Evolutionary conservation across 2,329 filamentous ascomycete species (phyloP).

Genomic region (Niveomyces coronatus): DNA sequence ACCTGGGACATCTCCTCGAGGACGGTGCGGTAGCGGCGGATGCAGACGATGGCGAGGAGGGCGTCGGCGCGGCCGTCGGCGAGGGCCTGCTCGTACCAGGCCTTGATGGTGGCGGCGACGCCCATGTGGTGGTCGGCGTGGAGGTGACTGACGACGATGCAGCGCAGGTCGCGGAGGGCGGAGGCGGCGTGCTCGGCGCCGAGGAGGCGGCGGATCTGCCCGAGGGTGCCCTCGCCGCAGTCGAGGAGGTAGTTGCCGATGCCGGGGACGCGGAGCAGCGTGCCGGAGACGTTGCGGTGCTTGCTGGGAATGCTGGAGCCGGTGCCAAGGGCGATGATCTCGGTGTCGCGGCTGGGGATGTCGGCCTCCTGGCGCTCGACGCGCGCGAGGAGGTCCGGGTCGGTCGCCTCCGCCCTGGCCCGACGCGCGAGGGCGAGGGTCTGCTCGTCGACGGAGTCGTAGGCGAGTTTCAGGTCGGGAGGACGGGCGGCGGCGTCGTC

Average conservation of each 20-base stretch:
- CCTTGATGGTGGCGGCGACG: constrained; percentile 66
- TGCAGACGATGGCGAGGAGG: constrained; percentile 57
- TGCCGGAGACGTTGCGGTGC: constrained; percentile 90
- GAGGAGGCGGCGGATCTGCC: constrained; percentile 71
- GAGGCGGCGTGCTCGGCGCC: constrained; percentile 51
- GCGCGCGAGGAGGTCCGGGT: constrained; percentile 35
- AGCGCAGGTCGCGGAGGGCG: constrained; percentile 68
- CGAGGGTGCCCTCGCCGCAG: constrained; percentile 84
- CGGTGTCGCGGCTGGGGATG: constrained; percentile 63
- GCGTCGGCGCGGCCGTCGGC: constrained; percentile 21
- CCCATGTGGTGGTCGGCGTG: constrained; percentile 96
- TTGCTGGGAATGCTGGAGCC: constrained; percentile 85
- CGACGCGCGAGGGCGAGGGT: constrained; percentile 43
- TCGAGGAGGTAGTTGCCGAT: constrained; percentile 86
- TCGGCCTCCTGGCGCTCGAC: constrained; percentile 46
- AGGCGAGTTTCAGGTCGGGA: constrained; percentile 35
- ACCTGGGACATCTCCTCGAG: constrained; percentile 69
- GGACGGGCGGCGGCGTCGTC: constrained; percentile 36
- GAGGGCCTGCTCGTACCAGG: constrained; percentile 56
- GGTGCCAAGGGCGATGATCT: constrained; percentile 81
- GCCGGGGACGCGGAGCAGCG: constrained; percentile 72
- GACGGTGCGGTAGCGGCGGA: constrained; percentile 62
- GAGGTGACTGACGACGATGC: constrained; percentile 88
- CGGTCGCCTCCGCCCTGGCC: constrained; percentile 31
- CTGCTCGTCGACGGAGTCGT: constrained; percentile 25